Conservation (phyloP, 2,329 filamentous ascomycete species). For the Colletotrichum agaves region DNA sequence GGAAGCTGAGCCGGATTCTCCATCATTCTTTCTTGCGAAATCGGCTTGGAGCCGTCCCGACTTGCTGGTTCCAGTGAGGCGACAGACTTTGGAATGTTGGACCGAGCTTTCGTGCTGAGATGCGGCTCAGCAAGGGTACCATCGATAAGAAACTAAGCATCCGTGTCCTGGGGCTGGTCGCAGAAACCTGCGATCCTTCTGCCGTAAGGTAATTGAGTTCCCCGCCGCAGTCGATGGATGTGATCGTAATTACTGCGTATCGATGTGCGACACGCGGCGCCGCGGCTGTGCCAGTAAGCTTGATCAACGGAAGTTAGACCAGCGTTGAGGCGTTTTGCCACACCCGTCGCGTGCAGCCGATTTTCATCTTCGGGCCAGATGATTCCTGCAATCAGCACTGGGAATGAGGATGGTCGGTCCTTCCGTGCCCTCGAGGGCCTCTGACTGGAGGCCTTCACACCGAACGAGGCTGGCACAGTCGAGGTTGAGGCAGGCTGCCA, state of each 20-base stretch:
- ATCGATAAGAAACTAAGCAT: slow-evolving; percentile 3
- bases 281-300: slow-evolving; percentile 11
- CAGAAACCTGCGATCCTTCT: slow-evolving; percentile 3
- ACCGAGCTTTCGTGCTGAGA: background rate
- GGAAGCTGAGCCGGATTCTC: background rate
- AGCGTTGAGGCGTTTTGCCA: slow-evolving; percentile 6
- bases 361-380: background rate
- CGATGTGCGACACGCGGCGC: background rate
- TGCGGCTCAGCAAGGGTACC: slow-evolving; percentile 15
- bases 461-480: background rate
- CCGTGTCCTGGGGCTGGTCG: background rate
- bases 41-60: background rate
- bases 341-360: background rate
- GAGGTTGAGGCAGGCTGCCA: background rate
- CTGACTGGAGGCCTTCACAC: background rate
- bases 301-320: background rate
- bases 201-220: background rate
- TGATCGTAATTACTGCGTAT: background rate
- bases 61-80: background rate
- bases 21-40: background rate
- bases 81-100: background rate
- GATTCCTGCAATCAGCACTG: background rate
- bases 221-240: background rate
- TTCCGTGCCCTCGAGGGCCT: background rate
- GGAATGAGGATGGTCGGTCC: background rate